These are phyloP conservation scores for Stephanocyclus meneghinianus DNA, from an alignment of 352 stramenopile species.

Conservation along the genomic window DNA sequence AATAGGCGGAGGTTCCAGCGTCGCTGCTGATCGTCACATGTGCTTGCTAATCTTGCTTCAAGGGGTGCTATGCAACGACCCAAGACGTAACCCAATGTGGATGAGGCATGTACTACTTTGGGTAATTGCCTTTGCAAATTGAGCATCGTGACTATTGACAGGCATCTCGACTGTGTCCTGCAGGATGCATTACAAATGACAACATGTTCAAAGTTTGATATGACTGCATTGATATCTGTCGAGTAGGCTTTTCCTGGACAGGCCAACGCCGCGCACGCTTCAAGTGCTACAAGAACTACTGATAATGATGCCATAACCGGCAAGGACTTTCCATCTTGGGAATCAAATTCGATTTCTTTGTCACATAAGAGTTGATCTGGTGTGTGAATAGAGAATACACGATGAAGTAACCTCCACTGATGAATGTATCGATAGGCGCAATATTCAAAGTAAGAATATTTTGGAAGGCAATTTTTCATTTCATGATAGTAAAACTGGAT, in stretches of 20 bases:
- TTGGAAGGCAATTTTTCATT: not conserved
- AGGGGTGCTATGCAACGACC: constrained; percentile 37
- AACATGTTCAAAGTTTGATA: constrained; percentile 29
- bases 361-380: not conserved
- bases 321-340: constrained; percentile 25
- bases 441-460: constrained; percentile 48
- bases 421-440: constrained; percentile 40
- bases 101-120: constrained; percentile 31
- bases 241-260: not conserved
- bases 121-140: constrained; percentile 34
- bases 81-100: constrained; percentile 29
- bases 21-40: constrained; percentile 12
- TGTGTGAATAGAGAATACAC: constrained; percentile 3
- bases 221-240: not conserved
- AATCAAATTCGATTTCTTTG: not conserved
- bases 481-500: not conserved
- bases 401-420: constrained; percentile 25
- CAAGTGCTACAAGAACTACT: constrained; percentile 22
- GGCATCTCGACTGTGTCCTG: constrained; percentile 23
- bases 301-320: constrained; percentile 21
- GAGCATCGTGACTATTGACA: constrained; percentile 29
- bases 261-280: not conserved
- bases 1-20: constrained; percentile 30
- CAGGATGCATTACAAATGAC: constrained; percentile 29
- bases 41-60: constrained; percentile 17